Evolutionary conservation across 129 eudicot genomes (phyloP), one percentile per base, ranked within the genome.

Genomic region (Chrysanthemum seticuspe): DNA sequence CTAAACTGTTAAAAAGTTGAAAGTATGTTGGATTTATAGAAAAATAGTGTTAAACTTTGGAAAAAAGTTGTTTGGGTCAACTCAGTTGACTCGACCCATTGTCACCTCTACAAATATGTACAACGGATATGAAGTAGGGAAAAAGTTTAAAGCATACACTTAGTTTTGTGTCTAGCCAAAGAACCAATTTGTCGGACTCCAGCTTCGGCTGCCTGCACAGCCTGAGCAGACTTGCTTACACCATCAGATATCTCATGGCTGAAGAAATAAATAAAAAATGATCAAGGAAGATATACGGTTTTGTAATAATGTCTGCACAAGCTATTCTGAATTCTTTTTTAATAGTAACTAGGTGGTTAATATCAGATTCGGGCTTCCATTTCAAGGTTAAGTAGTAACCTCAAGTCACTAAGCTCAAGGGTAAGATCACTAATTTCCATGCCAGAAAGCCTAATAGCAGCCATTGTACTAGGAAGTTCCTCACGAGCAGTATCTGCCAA

Each of bases 171-270:
- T 56, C 82, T 90, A 68, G 97, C 34, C 94, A 67, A 78, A 68
- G 97, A 83, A 49, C 97, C 89, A 16, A 92, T 85, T 82, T 89
- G 89, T 29, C 85, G 79, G 36, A 89, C 80, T 80, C 97, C 97
- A 73, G 93, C 87, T 81, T 89, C 87, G 64, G 96, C 97, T 63
- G 93, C 97, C 80, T 92, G 96, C 77, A 92, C 89, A 45, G 83
- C 96, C 83, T 92, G 93, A 60, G 94, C 87, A 51, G 96, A 88
- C 85, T 92, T 92, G 78, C 21, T 83, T 49, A 92, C 83, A 52
- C 96, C 97, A 51, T 92, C 96, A 68, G 97, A 72, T 65, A 92
- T 92, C 84, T 92, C 97, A 15, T 89, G 96, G 89, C 97, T 92
- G 82, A 73, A 75, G 47, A 48, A 73, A 34, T 23, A 23, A 23